phyloP scores from a whole-genome alignment of 2,329 filamentous ascomycete species.

The Fusarium citri region DNA sequence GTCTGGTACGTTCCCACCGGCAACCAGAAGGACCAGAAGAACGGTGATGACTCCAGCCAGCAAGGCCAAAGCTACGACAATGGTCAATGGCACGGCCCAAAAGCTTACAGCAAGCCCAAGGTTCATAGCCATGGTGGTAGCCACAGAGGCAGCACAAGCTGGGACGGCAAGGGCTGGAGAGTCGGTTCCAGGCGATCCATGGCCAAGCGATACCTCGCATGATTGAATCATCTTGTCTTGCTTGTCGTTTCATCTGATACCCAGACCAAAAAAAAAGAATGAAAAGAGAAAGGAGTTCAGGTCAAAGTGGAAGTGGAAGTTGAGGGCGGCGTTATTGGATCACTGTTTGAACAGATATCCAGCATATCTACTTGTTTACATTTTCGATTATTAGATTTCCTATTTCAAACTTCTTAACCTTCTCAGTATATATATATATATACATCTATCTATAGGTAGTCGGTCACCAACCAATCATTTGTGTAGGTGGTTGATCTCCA shows the following conservation, averaged over 20 bases:
- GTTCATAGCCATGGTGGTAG: neutral
- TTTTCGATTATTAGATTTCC: slow-evolving; percentile 23
- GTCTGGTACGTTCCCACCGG: slow-evolving; percentile 1
- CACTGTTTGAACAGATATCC: slow-evolving; percentile 10
- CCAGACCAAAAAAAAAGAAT: slow-evolving; percentile 1
- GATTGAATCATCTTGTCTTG: neutral
- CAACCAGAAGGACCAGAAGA: neutral
- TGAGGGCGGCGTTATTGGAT: slow-evolving; percentile 23
- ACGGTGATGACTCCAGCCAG: neutral
- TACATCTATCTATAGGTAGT: slow-evolving; percentile 12
- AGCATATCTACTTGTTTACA: slow-evolving; percentile 9
- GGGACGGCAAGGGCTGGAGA: slow-evolving; percentile 20
- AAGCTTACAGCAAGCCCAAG: slow-evolving; percentile 10
- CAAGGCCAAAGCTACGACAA: slow-evolving; percentile 13
- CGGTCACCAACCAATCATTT: slow-evolving; percentile 9
- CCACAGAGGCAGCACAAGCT: slow-evolving; percentile 15
- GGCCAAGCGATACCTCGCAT: slow-evolving; percentile 36
- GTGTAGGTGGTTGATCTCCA: slow-evolving; percentile 1
- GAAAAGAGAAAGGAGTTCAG: slow-evolving; percentile 2
- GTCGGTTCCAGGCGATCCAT: slow-evolving; percentile 28
- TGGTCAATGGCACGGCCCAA: slow-evolving; percentile 23
- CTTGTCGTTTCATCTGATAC: slow-evolving; percentile 26
- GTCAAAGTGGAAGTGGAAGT: neutral
- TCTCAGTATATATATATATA: slow-evolving; percentile 37
- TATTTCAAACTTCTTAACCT: slow-evolving; percentile 27